Evolutionary conservation across 192 early-diverging fungal genomes (phyloP), one percentile per base, ranked within the genome.

Genomic region (Backusella tuberculispora): DNA sequence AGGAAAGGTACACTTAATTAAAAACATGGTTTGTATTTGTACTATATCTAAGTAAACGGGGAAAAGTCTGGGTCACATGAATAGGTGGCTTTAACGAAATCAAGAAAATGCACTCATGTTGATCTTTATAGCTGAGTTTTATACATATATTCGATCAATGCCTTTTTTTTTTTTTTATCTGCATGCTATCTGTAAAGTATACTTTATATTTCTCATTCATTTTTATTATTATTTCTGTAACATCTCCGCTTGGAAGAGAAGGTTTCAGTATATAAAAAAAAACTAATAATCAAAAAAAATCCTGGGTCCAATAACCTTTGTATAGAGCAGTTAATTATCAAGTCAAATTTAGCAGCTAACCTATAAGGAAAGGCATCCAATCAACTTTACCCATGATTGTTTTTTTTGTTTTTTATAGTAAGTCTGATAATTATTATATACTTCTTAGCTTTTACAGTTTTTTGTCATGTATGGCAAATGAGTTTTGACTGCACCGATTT

Each of bases 401-500:
- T 12, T 56, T 34, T 34, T 34, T 34, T 34, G 0, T 34, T 34
- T 1, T 34, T 12, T 56, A 56, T 56, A 56, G 53, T 56, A 56
- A 26, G 53, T 10, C 53, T 56, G 19, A 19, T 19, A 56, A 21
- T 53, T 17, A 53, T 8, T 17, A 53, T 8, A 53, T 19, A 9
- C 48, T 19, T 19, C n/a, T 17, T 53, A 19, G 48, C 48, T 7
- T 53, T 53, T 53, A 19, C n/a, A 34, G 29, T 34, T 34, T 34
- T 34, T 34, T 34, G 21, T 56, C 19, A 56, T 12, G 53, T 56
- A 56, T 56, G 3, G 21, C 53, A 60, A 26, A 60, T 12, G 53
- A 60, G 53, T 60, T 60, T 60, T 9, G 53, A 60, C 53, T 60
- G 53, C 53, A 60, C 53, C 53, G 53, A 60, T 60, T 60, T 60